Percentiles rank a stretch among this genome's conserved stretches.
phyloP scores from a whole-genome alignment of 129 eudicot genomes.

The Chrysanthemum makinoi region DNA sequence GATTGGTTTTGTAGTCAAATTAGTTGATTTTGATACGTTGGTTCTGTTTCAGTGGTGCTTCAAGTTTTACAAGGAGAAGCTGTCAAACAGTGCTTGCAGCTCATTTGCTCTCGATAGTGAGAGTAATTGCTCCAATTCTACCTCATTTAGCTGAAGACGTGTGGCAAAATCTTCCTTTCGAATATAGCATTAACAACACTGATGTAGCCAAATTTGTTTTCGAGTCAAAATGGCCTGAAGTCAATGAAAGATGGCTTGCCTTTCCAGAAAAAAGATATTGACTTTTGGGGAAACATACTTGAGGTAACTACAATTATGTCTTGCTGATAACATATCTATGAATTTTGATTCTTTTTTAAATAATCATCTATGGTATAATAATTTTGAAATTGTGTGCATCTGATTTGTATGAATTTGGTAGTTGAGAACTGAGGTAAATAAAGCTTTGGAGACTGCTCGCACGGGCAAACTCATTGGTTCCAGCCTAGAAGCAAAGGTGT shows the following conservation, averaged over 20 bases:
- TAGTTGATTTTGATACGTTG: conserved; percentile 10
- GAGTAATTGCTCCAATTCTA: conserved; percentile 85
- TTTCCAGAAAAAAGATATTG: conserved; percentile 63
- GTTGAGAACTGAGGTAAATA: no score
- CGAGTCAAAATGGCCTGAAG: conserved; percentile 85
- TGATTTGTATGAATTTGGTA: no score
- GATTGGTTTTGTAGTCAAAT: neutral
- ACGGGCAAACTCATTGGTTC: no score
- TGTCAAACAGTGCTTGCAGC: conserved; percentile 95
- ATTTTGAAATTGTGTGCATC: no score
- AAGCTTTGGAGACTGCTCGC: no score
- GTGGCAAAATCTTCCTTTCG: conserved; percentile 97
- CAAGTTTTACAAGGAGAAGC: conserved; percentile 83
- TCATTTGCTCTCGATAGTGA: conserved; percentile 72
- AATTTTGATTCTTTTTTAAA: no score
- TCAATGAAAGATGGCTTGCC: conserved; percentile 61
- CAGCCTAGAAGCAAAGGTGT: no score
- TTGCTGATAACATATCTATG: no score
- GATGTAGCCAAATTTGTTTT: conserved; percentile 61
- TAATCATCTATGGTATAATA: no score
- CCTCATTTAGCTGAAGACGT: conserved; percentile 98
- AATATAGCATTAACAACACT: conserved; percentile 45
- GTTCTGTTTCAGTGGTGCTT: conserved; percentile 53
- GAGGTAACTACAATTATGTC: conserved; percentile 50
- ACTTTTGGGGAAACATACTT: conserved; percentile 78